Conservation (phyloP, 441 rosid genomes). For the Syzygium syzygioides region DNA sequence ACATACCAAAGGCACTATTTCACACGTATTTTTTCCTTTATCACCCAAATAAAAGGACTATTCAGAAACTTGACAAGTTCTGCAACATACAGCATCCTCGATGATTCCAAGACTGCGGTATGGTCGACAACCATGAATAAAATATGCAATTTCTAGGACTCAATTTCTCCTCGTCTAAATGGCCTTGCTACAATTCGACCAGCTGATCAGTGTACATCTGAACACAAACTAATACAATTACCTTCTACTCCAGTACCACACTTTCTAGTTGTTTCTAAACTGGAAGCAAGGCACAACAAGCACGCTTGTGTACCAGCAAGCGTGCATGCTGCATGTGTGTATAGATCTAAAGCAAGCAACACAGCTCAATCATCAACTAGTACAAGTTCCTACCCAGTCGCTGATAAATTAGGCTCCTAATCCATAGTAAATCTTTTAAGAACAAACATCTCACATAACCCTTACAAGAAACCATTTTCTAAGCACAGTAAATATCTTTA, state of each 20-base stretch:
- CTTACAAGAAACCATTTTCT: neutral
- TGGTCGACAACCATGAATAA: neutral
- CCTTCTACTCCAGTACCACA: neutral
- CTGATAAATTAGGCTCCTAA: neutral
- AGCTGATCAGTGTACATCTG: neutral
- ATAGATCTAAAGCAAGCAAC: neutral
- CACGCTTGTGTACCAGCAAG: neutral
- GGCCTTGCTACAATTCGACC: neutral
- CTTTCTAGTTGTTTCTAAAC: neutral
- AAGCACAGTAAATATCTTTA: neutral
- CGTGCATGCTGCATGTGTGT: neutral
- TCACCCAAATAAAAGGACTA: neutral
- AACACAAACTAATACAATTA: neutral
- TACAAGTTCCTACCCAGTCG: neutral
- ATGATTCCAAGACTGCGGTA: neutral
- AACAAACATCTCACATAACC: neutral
- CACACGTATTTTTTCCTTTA: neutral
- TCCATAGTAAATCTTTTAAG: neutral
- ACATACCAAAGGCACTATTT: neutral
- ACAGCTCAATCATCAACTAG: neutral
- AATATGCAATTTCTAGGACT: neutral
- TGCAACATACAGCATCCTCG: neutral
- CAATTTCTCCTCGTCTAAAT: neutral
- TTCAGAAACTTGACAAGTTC: neutral
- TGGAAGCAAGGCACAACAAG: neutral